phyloP scores from a whole-genome alignment of 2,329 filamentous ascomycete genomes.

The Calonectria pteridis region DNA sequence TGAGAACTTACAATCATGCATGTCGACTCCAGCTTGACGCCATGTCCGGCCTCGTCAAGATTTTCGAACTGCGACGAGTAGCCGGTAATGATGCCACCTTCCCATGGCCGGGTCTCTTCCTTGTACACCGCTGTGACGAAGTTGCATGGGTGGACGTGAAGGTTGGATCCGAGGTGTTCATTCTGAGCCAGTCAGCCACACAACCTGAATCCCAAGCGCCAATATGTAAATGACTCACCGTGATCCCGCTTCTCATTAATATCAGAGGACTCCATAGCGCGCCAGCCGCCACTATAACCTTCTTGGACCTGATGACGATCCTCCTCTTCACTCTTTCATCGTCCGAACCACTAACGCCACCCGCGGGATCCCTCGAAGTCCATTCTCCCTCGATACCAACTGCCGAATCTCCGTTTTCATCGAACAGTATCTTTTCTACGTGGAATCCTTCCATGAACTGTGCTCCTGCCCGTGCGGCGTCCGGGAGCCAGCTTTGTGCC shows the following conservation, averaged over 20 bases:
- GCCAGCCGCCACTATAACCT: slow-evolving; percentile 83
- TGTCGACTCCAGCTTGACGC: slow-evolving; percentile 82
- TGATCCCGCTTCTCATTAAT: slow-evolving; percentile 81
- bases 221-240: slow-evolving; percentile 56
- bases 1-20: slow-evolving; percentile 71
- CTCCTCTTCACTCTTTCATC: slow-evolving; percentile 66
- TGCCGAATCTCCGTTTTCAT: slow-evolving; percentile 68
- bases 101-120: slow-evolving; percentile 78
- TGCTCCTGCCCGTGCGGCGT: slow-evolving; percentile 82
- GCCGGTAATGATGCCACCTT: slow-evolving; percentile 82
- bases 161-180: slow-evolving; percentile 82
- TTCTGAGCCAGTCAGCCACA: slow-evolving; percentile 64
- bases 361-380: slow-evolving; percentile 76
- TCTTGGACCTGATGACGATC: slow-evolving; percentile 81
- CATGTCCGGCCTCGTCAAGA: slow-evolving; percentile 83
- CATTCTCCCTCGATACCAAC: slow-evolving; percentile 81
- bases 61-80: slow-evolving; percentile 85
- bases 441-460: slow-evolving; percentile 87
- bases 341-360: slow-evolving; percentile 65
- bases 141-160: slow-evolving; percentile 83
- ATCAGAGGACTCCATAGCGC: slow-evolving; percentile 82
- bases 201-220: not conserved
- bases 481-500: slow-evolving; percentile 80
- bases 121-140: slow-evolving; percentile 72
- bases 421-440: slow-evolving; percentile 78